Evolutionary conservation across 2,329 filamentous ascomycete genomes (phyloP), one percentile per base, ranked within the genome.

Genomic region (Diplocarpon mali): DNA sequence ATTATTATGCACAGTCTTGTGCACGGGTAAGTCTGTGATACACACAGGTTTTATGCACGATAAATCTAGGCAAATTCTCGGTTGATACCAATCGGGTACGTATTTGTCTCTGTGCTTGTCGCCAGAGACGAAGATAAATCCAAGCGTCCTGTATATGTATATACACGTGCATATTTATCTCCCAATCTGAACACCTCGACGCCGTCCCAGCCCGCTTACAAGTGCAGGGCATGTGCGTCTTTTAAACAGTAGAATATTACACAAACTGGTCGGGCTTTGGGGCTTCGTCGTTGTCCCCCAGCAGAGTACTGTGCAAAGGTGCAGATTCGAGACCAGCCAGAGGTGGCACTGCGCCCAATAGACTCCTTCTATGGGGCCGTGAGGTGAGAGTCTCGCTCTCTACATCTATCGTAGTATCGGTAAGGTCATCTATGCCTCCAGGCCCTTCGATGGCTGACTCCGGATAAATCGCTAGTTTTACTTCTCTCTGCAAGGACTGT

Each of bases 371-470:
- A 54, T 73, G 71, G 43, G 66, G 67, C 20, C 70, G 67, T 39
- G 66, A 62, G 40, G 75, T 72, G 16, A 81, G 64, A 15, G 73
- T 69, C 58, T 80, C 75, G 48, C 71, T 78, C 46, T 69, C 68
- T 38, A 71, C 69, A 20, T 70, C 70, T 38, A 71, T 66, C 2
- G 55, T 61, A 47, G 42, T 60, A 49, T 49, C 59, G 48, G 42
- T 60, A 47, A 47, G 49, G 51, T 49, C 59, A 49, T 53, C 64
- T 54, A 57, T 38, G 62, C 47, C 49, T 62, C 47, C 49, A n/a
- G 53, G 48, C 13, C 49, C 53, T 39, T 56, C 53, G 14, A 61
- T 51, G 9, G 45, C 54, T 14, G 47, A 56, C 16, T 58, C 53
- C 28, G 62, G 61, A 20, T 62, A 56, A 3, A 60, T 51, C 7